Conservation (phyloP, 306 rosid genomes). For the Dicorynia guianensis region DNA sequence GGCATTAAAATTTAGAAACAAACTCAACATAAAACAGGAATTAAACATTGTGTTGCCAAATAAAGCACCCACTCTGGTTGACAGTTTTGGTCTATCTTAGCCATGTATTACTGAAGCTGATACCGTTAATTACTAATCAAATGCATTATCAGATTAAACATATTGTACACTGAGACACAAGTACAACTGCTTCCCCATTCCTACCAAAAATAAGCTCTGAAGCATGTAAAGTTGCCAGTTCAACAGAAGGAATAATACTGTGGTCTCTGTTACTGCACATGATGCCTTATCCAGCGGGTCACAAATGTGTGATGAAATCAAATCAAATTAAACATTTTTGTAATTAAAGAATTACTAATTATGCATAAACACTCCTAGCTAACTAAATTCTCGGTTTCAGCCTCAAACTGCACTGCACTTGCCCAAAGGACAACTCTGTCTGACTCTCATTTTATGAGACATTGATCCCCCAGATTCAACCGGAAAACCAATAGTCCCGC, state of each 20-base stretch:
- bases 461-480: constrained; percentile 11
- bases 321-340: constrained; percentile 4
- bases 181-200: too few species aligned
- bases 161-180: too few species aligned
- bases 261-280: too few species aligned
- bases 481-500: not conserved
- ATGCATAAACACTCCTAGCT: not conserved
- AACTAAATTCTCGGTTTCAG: not conserved
- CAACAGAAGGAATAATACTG: too few species aligned
- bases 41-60: constrained; percentile 2
- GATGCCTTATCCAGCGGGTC: not conserved
- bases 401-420: constrained; percentile 10
- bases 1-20: constrained; percentile 8
- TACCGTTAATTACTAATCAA: too few species aligned
- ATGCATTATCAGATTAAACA: too few species aligned
- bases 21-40: constrained; percentile 4
- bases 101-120: too few species aligned
- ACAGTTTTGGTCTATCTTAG: too few species aligned
- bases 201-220: not conserved
- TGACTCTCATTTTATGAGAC: constrained; percentile 1
- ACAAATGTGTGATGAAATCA: not conserved
- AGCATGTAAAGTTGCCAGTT: not conserved
- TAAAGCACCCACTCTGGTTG: not conserved
- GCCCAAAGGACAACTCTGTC: not conserved
- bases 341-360: not conserved